These are phyloP conservation scores for Ensete ventricosum DNA, from an alignment of 176 grass and related monocot genomes.

Conservation along the genomic window DNA sequence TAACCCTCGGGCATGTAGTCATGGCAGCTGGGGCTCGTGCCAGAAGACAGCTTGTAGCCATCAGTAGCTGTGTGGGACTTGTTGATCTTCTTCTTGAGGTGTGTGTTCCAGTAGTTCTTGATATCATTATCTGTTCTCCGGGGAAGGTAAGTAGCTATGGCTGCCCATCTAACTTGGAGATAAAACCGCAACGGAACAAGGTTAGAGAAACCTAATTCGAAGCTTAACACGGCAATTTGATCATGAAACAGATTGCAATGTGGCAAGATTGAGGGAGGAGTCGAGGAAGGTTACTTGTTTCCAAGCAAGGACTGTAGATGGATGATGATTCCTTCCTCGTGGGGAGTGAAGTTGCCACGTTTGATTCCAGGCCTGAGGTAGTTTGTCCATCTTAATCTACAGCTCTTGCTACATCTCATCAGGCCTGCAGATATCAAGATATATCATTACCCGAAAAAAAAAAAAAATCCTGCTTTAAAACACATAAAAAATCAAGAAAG, in stretches of 20 bases:
- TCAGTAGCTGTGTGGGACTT: not conserved
- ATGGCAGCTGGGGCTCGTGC: not conserved
- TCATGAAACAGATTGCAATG: too few relatives aligned
- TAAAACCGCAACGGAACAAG: too few relatives aligned
- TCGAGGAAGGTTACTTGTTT: not conserved
- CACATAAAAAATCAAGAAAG: too few relatives aligned
- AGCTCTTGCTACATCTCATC: slow-evolving; percentile 7
- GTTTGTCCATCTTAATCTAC: slow-evolving; percentile 2
- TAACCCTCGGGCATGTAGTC: too few relatives aligned
- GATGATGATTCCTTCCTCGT: slow-evolving; percentile 4
- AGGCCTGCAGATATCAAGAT: not conserved
- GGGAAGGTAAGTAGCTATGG: slow-evolving; percentile 1
- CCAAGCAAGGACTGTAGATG: slow-evolving; percentile 1
- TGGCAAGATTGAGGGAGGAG: too few relatives aligned
- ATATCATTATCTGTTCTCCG: slow-evolving; percentile 4
- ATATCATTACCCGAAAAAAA: too few relatives aligned
- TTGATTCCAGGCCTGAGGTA: slow-evolving; percentile 1
- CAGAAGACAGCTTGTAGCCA: not conserved
- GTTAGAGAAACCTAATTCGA: too few relatives aligned
- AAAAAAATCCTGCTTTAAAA: too few relatives aligned
- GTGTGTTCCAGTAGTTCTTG: slow-evolving; percentile 11
- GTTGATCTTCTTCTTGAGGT: slow-evolving; percentile 5
- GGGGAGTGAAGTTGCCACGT: not conserved
- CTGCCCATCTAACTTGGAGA: not conserved
- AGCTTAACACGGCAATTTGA: too few relatives aligned